Evolutionary conservation across 345 rosid species (phyloP).

Genomic region (Capsella bursapastoris): DNA sequence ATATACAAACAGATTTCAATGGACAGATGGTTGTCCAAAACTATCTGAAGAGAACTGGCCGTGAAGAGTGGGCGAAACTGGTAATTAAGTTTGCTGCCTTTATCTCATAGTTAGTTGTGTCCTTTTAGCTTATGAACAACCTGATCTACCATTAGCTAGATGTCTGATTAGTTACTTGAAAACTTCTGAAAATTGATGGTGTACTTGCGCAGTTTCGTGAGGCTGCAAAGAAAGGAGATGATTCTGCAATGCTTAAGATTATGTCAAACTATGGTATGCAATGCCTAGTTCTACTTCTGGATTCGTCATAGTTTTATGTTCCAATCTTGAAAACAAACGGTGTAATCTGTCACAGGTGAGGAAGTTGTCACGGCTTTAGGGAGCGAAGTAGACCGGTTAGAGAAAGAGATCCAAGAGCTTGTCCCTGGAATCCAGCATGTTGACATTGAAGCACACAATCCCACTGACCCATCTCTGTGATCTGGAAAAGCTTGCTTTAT

Average conservation of each 20-base stretch:
- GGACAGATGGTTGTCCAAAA: constrained; percentile 87
- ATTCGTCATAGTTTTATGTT: constrained; percentile 1
- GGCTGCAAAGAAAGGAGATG: constrained; percentile 68
- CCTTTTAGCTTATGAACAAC: constrained; percentile 7
- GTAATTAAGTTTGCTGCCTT: constrained; percentile 44
- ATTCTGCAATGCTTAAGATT: constrained; percentile 65
- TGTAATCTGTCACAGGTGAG: constrained; percentile 65
- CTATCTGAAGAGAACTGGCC: constrained; percentile 80
- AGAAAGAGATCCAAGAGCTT: constrained; percentile 90
- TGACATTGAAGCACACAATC: constrained; percentile 98
- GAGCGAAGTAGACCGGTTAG: constrained; percentile 96
- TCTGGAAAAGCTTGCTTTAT: neutral
- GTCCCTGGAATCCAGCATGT: constrained; percentile 97
- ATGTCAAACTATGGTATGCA: constrained; percentile 87
- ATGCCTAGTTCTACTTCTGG: constrained; percentile 2
- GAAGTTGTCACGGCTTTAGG: constrained; percentile 98
- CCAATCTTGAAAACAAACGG: neutral
- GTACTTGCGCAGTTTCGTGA: constrained; percentile 67
- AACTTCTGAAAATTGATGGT: constrained; percentile 31
- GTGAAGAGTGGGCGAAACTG: constrained; percentile 90
- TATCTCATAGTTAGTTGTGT: neutral
- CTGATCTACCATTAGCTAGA: neutral
- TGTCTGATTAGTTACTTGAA: constrained; percentile 5
- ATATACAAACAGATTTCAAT: constrained; percentile 78
- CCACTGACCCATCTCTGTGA: constrained; percentile 51